phyloP scores from a whole-genome alignment of 768 basidiomycete species.

The Albatrellus ellisii region DNA sequence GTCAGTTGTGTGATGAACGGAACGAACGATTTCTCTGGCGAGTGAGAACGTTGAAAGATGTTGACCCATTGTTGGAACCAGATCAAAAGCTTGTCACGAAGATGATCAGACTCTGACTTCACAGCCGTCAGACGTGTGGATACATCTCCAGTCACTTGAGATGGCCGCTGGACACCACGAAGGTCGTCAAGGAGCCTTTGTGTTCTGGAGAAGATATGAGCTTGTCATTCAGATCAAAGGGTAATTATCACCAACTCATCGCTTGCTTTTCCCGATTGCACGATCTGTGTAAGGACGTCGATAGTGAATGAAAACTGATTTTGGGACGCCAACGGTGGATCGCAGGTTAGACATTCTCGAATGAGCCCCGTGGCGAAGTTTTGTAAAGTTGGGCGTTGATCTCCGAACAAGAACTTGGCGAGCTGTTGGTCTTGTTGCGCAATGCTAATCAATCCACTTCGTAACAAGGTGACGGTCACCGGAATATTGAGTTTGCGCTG shows the following conservation, averaged over 20 bases:
- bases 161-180: constrained; percentile 45
- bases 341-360: constrained; percentile 72
- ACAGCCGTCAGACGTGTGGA: too few relatives aligned
- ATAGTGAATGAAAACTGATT: constrained; percentile 69
- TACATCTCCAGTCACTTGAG: too few relatives aligned
- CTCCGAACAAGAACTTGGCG: constrained; percentile 70
- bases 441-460: constrained; percentile 68
- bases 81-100: constrained; percentile 59
- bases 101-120: constrained; percentile 61
- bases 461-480: constrained; percentile 81
- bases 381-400: constrained; percentile 64
- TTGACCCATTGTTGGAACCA: constrained; percentile 95
- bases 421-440: constrained; percentile 81
- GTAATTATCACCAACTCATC: constrained; percentile 52
- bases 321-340: constrained; percentile 71
- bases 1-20: constrained; percentile 95
- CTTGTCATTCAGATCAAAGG: background rate
- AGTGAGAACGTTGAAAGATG: constrained; percentile 82
- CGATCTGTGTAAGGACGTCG: constrained; percentile 67
- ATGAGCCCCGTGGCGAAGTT: constrained; percentile 76
- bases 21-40: constrained; percentile 91
- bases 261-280: constrained; percentile 63
- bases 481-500: constrained; percentile 95
- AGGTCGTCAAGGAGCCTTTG: constrained; percentile 72
- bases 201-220: constrained; percentile 31